Percentiles rank a stretch among this genome's conserved stretches.
Conservation (phyloP, 345 rosid genomes). For the Leavenworthia alabamica region DNA sequence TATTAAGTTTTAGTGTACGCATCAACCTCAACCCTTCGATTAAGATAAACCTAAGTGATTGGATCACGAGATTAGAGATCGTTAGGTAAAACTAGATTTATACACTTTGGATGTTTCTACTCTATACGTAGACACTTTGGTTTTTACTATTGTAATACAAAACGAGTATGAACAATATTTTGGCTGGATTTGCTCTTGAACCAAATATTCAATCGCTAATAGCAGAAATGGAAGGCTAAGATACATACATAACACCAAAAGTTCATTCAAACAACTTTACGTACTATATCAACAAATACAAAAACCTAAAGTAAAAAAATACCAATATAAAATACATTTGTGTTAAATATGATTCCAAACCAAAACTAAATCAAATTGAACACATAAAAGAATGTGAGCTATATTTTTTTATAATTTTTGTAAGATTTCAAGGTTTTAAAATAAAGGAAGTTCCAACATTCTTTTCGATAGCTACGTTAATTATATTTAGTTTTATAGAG, state of each 20-base stretch:
- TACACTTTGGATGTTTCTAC: background rate
- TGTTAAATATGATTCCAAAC: background rate
- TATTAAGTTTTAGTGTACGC: conserved; percentile 4
- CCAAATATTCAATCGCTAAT: background rate
- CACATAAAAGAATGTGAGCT: background rate
- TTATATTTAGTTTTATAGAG: background rate
- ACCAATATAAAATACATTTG: background rate
- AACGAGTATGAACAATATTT: background rate
- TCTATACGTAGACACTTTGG: background rate
- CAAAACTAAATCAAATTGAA: background rate
- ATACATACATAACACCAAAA: background rate
- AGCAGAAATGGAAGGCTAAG: background rate
- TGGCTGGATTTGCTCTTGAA: background rate
- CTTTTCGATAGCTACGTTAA: conserved; percentile 19
- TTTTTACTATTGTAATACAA: background rate
- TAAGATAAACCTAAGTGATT: background rate
- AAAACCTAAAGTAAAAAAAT: background rate
- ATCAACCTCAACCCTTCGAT: background rate
- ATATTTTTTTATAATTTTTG: background rate
- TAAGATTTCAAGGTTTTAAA: background rate
- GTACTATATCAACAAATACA: background rate
- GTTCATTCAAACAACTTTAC: background rate
- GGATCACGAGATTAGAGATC: background rate
- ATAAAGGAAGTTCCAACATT: conserved; percentile 22
- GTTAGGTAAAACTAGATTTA: background rate